Percentiles rank a stretch among this genome's conserved stretches.
These are phyloP conservation scores for Linnemannia elongata DNA, from an alignment of 192 early-diverging fungal genomes.

Conservation along the genomic window DNA sequence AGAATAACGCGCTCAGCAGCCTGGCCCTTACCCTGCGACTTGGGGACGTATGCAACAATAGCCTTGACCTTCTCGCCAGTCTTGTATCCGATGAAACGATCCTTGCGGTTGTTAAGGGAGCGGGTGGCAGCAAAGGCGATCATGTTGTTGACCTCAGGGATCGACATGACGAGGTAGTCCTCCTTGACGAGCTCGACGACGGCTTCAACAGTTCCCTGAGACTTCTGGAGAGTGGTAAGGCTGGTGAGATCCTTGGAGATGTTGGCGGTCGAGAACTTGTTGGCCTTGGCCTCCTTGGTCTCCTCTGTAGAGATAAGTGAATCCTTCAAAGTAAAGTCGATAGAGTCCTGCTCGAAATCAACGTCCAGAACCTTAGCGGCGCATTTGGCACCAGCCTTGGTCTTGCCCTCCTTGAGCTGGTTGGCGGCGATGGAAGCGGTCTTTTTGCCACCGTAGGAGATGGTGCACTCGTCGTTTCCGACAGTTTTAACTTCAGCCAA, in stretches of 20 bases:
- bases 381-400: slow-evolving; percentile 64
- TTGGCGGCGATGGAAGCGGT: slow-evolving; percentile 72
- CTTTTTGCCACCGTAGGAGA: slow-evolving; percentile 59
- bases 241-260: slow-evolving; percentile 31
- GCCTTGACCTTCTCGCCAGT: slow-evolving; percentile 67
- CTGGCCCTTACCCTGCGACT: slow-evolving; percentile 40
- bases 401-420: slow-evolving; percentile 65
- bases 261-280: slow-evolving; percentile 21
- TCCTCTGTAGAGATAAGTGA: slow-evolving; percentile 43
- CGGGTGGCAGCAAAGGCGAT: slow-evolving; percentile 73
- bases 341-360: slow-evolving; percentile 71
- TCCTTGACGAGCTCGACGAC: slow-evolving; percentile 84
- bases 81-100: slow-evolving; percentile 74
- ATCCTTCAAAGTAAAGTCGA: slow-evolving; percentile 73
- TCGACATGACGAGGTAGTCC: slow-evolving; percentile 78
- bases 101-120: slow-evolving; percentile 70
- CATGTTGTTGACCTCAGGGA: slow-evolving; percentile 68
- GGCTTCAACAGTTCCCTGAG: slow-evolving; percentile 62
- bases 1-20: slow-evolving; percentile 45
- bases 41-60: slow-evolving; percentile 58
- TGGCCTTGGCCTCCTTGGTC: slow-evolving; percentile 32
- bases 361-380: slow-evolving; percentile 77
- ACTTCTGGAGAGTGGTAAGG: slow-evolving; percentile 49
- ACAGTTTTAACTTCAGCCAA: slow-evolving; percentile 65
- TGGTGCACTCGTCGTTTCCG: slow-evolving; percentile 61